Percentiles rank a stretch among this genome's conserved stretches.
These are phyloP conservation scores for Naganishia antarctica DNA, from an alignment of 768 basidiomycete species.

Conservation along the genomic window DNA sequence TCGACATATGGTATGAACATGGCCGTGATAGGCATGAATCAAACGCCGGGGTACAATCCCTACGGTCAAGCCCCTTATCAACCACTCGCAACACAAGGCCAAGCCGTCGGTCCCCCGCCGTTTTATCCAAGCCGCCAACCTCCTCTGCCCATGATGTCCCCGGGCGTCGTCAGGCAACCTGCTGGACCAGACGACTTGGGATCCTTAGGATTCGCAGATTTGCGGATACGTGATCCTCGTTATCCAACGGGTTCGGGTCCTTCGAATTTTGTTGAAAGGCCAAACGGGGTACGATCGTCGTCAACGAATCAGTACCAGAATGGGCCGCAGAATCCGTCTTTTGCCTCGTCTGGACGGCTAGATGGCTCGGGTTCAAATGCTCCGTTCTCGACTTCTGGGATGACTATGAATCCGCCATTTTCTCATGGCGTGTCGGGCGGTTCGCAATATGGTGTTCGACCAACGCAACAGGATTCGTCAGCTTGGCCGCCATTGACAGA, in stretches of 20 bases:
- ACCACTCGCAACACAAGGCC: not conserved
- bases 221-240: slow-evolving; percentile 10
- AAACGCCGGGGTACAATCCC: not conserved
- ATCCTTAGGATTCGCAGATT: not conserved
- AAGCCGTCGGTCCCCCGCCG: not conserved
- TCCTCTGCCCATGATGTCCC: not conserved
- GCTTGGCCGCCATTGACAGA: not conserved
- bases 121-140: not conserved
- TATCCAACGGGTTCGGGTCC: not conserved
- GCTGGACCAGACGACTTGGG: slow-evolving; percentile 15
- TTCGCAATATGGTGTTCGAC: not conserved
- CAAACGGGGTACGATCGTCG: not conserved
- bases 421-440: not conserved
- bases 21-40: not conserved
- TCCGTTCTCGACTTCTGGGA: not conserved
- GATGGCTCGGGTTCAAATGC: not conserved
- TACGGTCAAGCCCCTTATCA: not conserved
- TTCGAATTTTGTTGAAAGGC: not conserved
- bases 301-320: not conserved
- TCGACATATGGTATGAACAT: not conserved
- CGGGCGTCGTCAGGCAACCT: slow-evolving; percentile 5
- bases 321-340: not conserved
- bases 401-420: not conserved
- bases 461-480: not conserved
- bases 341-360: not conserved